These are phyloP conservation scores for Metschnikowia gelsemii DNA, from an alignment of 805 yeast genomes.

Conservation along the genomic window DNA sequence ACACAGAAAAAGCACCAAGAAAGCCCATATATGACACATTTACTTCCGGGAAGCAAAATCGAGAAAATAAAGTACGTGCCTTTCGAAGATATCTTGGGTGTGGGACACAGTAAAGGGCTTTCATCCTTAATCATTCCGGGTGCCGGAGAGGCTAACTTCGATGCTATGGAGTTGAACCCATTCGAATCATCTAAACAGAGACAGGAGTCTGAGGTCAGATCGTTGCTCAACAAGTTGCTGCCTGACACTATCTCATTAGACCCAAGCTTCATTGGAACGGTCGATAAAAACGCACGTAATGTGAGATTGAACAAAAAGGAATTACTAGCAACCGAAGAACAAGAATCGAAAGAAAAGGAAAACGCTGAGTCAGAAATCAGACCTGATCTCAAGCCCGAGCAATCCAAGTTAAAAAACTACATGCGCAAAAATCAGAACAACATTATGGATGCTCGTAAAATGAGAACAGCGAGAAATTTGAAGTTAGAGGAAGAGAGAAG, in stretches of 20 bases:
- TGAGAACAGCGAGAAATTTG: constrained; percentile 72
- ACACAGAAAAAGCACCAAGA: constrained; percentile 66
- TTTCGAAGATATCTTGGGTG: constrained; percentile 92
- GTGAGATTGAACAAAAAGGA: constrained; percentile 65
- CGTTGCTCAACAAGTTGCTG: constrained; percentile 79
- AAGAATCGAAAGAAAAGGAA: constrained; percentile 31
- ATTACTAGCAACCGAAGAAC: constrained; percentile 35
- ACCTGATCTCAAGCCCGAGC: constrained; percentile 74
- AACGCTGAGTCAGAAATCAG: constrained; percentile 56
- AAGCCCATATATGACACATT: constrained; percentile 89
- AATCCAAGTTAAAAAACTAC: constrained; percentile 77
- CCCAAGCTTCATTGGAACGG: constrained; percentile 82
- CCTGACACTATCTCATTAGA: constrained; percentile 92
- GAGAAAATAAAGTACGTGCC: constrained; percentile 78
- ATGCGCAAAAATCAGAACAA: constrained; percentile 81
- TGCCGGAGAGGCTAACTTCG: constrained; percentile 96
- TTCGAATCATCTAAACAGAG: constrained; percentile 89
- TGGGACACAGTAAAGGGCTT: constrained; percentile 72
- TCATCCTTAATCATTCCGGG: constrained; percentile 93
- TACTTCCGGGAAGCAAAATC: constrained; percentile 73
- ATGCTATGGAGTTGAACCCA: constrained; percentile 90
- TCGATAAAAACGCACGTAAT: constrained; percentile 65
- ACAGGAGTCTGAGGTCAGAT: constrained; percentile 87
- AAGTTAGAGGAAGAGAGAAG: constrained; percentile 72
- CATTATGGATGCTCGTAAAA: constrained; percentile 80